Evolutionary conservation across 139 green algal species (phyloP).

Genomic region (Chlamydomonas sphaeroides): DNA sequence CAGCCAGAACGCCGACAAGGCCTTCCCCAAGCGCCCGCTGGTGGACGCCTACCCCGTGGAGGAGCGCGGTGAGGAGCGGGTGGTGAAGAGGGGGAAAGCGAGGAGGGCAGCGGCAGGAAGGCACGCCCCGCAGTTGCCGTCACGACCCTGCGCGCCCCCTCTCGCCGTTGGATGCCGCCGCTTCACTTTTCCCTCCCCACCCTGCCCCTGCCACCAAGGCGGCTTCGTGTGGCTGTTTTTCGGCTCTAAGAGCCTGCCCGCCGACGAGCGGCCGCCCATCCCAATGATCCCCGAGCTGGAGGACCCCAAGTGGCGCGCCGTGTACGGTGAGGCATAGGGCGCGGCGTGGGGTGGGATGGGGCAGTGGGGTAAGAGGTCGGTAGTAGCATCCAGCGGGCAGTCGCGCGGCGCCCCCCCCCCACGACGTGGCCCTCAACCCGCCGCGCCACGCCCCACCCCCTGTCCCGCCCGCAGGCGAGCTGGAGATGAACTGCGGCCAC

Average conservation of each 20-base stretch:
- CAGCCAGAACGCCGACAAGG: slow-evolving; percentile 29
- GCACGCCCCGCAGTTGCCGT: too few relatives aligned
- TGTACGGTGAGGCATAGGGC: slow-evolving; percentile 68
- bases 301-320: slow-evolving; percentile 74
- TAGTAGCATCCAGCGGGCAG: neutral
- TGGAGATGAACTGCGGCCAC: slow-evolving; percentile 67
- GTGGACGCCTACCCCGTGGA: slow-evolving; percentile 71
- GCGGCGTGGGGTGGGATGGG: neutral
- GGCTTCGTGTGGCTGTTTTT: slow-evolving; percentile 91
- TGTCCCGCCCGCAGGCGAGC: slow-evolving; percentile 36
- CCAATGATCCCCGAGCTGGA: slow-evolving; percentile 80
- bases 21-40: slow-evolving; percentile 70
- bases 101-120: too few relatives aligned
- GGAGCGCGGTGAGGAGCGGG: slow-evolving; percentile 46
- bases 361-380: too few relatives aligned
- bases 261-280: slow-evolving; percentile 81
- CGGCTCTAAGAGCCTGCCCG: slow-evolving; percentile 67
- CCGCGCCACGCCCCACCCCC: too few relatives aligned
- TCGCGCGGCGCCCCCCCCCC: too few relatives aligned
- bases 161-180: too few relatives aligned
- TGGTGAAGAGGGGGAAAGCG: neutral
- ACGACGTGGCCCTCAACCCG: too few relatives aligned
- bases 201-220: slow-evolving; percentile 39
- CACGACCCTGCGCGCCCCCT: too few relatives aligned
- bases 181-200: too few relatives aligned